Evolutionary conservation across 2,329 filamentous ascomycete genomes (phyloP).

Genomic region (Aspergillus pseudonomiae): DNA sequence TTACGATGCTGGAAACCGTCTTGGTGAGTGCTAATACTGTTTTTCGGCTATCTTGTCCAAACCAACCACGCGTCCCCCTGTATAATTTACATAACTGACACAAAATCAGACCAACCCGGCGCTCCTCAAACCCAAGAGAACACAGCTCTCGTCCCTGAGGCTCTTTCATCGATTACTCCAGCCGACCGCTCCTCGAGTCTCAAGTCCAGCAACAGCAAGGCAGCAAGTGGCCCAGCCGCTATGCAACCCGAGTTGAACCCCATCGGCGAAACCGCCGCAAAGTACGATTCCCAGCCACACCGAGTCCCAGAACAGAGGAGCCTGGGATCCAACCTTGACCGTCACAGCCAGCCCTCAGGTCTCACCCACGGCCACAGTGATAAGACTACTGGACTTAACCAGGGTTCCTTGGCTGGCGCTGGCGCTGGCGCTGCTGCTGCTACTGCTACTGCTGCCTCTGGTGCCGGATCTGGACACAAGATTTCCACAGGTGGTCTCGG

Average conservation of each 20-base stretch:
- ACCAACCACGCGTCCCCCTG: not conserved
- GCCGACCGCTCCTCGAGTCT: not conserved
- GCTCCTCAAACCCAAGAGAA: conserved; percentile 24
- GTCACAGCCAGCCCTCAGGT: not conserved
- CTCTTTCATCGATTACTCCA: conserved; percentile 14
- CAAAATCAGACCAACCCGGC: conserved; percentile 32
- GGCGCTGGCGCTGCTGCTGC: not conserved
- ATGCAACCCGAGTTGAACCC: conserved; percentile 10
- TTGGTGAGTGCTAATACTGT: conserved; percentile 48
- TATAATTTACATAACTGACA: not conserved
- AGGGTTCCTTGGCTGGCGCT: not conserved
- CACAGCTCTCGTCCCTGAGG: conserved; percentile 26
- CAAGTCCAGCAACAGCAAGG: not conserved
- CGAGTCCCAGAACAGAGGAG: not conserved
- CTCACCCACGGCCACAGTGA: not conserved
- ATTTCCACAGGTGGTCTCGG: not conserved
- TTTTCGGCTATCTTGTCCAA: not conserved
- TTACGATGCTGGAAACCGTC: conserved; percentile 77
- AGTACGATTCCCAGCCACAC: not conserved
- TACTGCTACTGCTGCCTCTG: too few relatives aligned
- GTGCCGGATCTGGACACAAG: not conserved
- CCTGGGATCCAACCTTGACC: not conserved
- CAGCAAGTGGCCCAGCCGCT: not conserved
- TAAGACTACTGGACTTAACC: not conserved
- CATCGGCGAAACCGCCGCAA: not conserved